Conservation (phyloP, 441 rosid genomes). For the Isatis lusitanica region DNA sequence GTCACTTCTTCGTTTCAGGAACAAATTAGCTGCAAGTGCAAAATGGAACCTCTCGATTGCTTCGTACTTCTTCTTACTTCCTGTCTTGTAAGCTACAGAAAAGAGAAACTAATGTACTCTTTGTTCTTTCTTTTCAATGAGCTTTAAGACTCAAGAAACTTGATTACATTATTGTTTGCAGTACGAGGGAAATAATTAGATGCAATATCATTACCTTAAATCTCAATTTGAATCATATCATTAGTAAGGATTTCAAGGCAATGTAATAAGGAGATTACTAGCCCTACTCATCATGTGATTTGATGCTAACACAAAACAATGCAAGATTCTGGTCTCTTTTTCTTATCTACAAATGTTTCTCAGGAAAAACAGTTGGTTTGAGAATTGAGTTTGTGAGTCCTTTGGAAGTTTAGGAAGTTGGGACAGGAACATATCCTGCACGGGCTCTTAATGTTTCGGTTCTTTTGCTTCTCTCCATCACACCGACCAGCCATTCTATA, state of each 20-base stretch:
- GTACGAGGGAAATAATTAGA: neutral
- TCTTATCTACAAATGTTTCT: conserved; percentile 55
- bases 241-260: conserved; percentile 1
- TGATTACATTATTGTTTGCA: conserved; percentile 8
- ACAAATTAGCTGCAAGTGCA: conserved; percentile 10
- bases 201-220: neutral
- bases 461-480: conserved; percentile 97
- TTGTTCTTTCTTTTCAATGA: conserved; percentile 1
- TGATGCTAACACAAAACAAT: conserved; percentile 35
- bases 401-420: conserved; percentile 38
- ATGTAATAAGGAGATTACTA: conserved; percentile 13
- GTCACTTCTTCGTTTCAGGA: conserved; percentile 20
- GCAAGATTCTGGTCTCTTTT: conserved; percentile 34
- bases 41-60: neutral
- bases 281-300: conserved; percentile 35
- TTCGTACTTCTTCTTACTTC: neutral
- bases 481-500: conserved; percentile 84
- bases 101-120: neutral
- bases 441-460: conserved; percentile 81
- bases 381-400: conserved; percentile 23
- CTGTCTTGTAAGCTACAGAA: neutral
- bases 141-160: neutral
- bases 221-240: conserved; percentile 14
- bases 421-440: conserved; percentile 50
- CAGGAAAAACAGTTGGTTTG: conserved; percentile 26